phyloP scores from a whole-genome alignment of 495 filamentous ascomycete genomes.

The Talaromyces nanjingensis region DNA sequence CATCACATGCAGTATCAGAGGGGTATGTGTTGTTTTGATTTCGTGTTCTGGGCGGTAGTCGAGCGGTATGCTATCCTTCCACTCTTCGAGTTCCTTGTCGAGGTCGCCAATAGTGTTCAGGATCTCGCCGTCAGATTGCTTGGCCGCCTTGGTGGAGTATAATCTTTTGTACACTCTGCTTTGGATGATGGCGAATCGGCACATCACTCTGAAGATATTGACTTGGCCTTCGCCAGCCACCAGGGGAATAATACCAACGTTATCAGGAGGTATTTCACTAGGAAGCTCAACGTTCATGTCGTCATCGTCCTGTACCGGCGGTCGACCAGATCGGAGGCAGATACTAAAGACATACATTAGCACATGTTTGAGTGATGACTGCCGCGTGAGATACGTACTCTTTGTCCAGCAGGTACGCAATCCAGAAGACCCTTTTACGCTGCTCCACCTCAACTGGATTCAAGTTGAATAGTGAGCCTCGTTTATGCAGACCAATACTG shows the following conservation, averaged over 20 bases:
- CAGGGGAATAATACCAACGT: slow-evolving; percentile 87
- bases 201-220: slow-evolving; percentile 89
- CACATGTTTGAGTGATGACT: not conserved
- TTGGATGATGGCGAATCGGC: slow-evolving; percentile 83
- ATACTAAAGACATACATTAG: slow-evolving; percentile 43
- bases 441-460: slow-evolving; percentile 90
- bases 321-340: slow-evolving; percentile 84
- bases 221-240: slow-evolving; percentile 86
- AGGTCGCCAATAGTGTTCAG: slow-evolving; percentile 95
- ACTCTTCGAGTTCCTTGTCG: slow-evolving; percentile 86
- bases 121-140: slow-evolving; percentile 86
- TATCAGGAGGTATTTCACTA: slow-evolving; percentile 82
- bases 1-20: slow-evolving; percentile 84
- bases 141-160: slow-evolving; percentile 87
- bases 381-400: slow-evolving; percentile 44
- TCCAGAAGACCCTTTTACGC: slow-evolving; percentile 96
- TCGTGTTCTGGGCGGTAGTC: slow-evolving; percentile 94
- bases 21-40: slow-evolving; percentile 83
- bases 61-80: slow-evolving; percentile 91
- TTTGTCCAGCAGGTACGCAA: slow-evolving; percentile 92
- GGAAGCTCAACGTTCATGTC: slow-evolving; percentile 98
- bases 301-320: slow-evolving; percentile 92
- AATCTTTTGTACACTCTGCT: slow-evolving; percentile 90
- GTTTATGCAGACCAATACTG: slow-evolving; percentile 91
- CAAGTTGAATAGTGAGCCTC: slow-evolving; percentile 82